phyloP scores from a whole-genome alignment of 768 basidiomycete species.

The Infundibulicybe gibba region DNA sequence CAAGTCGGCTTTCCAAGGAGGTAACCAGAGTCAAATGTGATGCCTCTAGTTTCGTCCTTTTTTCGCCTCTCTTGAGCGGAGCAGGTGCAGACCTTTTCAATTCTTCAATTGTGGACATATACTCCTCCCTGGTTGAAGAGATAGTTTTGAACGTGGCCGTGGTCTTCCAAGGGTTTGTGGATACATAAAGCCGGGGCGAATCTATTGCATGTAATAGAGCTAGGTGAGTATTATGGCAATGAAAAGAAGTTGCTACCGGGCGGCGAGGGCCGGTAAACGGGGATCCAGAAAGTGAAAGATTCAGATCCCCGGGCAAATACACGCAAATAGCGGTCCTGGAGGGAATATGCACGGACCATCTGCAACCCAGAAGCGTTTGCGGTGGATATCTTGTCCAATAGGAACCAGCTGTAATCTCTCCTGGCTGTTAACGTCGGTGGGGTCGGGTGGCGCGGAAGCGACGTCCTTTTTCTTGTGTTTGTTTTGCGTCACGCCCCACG shows the following conservation, averaged over 20 bases:
- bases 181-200: conserved; percentile 80
- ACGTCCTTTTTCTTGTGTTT: conserved; percentile 82
- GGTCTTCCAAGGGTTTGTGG: conserved; percentile 90
- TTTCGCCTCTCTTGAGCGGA: conserved; percentile 42
- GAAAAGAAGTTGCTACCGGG: conserved; percentile 18
- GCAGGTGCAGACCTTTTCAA: conserved; percentile 51
- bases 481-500: conserved; percentile 82
- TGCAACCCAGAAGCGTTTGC: conserved; percentile 81
- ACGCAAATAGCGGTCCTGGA: conserved; percentile 54
- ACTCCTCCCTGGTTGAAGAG: conserved; percentile 72
- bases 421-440: conserved; percentile 63
- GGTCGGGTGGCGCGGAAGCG: conserved; percentile 47
- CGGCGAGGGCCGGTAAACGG: conserved; percentile 33
- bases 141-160: conserved; percentile 71
- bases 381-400: conserved; percentile 70
- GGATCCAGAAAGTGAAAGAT: conserved; percentile 39
- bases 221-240: conserved; percentile 22
- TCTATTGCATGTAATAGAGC: conserved; percentile 41
- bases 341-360: conserved; percentile 76
- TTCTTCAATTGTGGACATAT: conserved; percentile 56
- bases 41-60: conserved; percentile 51
- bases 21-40: conserved; percentile 60
- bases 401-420: conserved; percentile 64
- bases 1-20: conserved; percentile 60
- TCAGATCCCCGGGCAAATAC: conserved; percentile 59